These are phyloP conservation scores for Piper longum DNA, from an alignment of 164 flowering plant genomes.

Conservation along the genomic window DNA sequence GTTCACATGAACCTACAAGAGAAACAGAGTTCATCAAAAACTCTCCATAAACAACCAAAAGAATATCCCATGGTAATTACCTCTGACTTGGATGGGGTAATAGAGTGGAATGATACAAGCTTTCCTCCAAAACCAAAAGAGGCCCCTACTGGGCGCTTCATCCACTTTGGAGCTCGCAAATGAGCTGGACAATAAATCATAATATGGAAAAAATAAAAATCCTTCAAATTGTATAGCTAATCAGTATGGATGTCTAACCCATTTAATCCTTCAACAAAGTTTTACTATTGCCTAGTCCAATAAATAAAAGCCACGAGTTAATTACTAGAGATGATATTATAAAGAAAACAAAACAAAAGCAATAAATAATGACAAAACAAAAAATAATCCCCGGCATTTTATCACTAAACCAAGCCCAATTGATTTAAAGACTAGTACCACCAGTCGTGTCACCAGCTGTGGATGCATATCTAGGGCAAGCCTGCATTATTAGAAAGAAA, in stretches of 20 bases:
- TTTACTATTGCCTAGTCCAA: too few relatives aligned
- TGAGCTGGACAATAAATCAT: slow-evolving; percentile 26
- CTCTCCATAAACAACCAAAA: background rate
- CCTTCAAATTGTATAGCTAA: too few relatives aligned
- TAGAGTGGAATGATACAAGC: slow-evolving; percentile 66
- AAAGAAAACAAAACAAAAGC: too few relatives aligned
- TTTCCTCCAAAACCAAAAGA: slow-evolving; percentile 99
- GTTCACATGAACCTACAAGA: slow-evolving; percentile 63
- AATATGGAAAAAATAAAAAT: background rate
- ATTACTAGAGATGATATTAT: too few relatives aligned
- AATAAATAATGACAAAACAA: too few relatives aligned
- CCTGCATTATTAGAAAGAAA: slow-evolving; percentile 30
- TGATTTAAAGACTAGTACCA: background rate
- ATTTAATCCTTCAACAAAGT: too few relatives aligned
- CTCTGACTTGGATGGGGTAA: slow-evolving; percentile 46
- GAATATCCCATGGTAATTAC: slow-evolving; percentile 15
- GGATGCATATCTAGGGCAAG: slow-evolving; percentile 52
- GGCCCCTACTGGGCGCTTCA: slow-evolving; percentile 76
- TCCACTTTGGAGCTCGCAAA: slow-evolving; percentile 93
- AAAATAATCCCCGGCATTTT: too few relatives aligned
- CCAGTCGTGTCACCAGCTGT: slow-evolving; percentile 60
- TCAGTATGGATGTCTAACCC: too few relatives aligned
- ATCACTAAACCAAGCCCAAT: background rate
- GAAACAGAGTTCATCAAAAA: slow-evolving; percentile 7
- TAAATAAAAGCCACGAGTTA: too few relatives aligned